These are phyloP conservation scores for Aureobasidium sp. DNA, from an alignment of 2,329 filamentous ascomycete genomes.

Conservation along the genomic window DNA sequence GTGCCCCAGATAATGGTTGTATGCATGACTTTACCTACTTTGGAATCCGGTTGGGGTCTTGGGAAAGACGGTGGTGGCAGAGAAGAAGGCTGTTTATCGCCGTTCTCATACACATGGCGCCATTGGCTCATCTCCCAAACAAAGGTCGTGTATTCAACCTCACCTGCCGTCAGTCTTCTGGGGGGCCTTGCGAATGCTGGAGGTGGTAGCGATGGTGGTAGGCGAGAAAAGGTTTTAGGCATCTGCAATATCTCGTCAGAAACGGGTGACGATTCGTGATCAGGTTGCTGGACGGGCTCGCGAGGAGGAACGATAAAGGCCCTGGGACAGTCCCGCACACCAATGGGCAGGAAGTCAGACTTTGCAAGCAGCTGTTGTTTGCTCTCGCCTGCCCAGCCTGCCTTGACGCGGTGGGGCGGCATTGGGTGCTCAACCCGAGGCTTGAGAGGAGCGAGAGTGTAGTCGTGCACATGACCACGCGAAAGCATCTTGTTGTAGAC, in stretches of 20 bases:
- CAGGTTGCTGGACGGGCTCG: not conserved
- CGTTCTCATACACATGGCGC: too few species aligned
- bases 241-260: too few species aligned
- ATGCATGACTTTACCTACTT: not conserved
- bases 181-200: too few species aligned
- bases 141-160: too few species aligned
- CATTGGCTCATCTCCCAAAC: too few species aligned
- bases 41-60: not conserved
- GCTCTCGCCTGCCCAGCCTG: not conserved
- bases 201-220: too few species aligned
- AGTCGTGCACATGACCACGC: not conserved
- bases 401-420: not conserved
- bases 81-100: too few species aligned
- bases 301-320: not conserved
- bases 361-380: not conserved
- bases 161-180: too few species aligned
- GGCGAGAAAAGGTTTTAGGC: too few species aligned
- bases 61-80: not conserved
- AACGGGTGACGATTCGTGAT: too few species aligned
- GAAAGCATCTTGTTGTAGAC: not conserved
- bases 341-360: not conserved
- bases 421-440: not conserved
- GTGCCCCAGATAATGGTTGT: not conserved
- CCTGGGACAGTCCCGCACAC: conserved; percentile 1
- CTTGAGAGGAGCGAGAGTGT: not conserved